A percentile compares a stretch with the other conserved stretches of the same genome.
These are phyloP conservation scores for Penicillium bovifimosum DNA, from an alignment of 495 filamentous ascomycete genomes.

Conservation along the genomic window DNA sequence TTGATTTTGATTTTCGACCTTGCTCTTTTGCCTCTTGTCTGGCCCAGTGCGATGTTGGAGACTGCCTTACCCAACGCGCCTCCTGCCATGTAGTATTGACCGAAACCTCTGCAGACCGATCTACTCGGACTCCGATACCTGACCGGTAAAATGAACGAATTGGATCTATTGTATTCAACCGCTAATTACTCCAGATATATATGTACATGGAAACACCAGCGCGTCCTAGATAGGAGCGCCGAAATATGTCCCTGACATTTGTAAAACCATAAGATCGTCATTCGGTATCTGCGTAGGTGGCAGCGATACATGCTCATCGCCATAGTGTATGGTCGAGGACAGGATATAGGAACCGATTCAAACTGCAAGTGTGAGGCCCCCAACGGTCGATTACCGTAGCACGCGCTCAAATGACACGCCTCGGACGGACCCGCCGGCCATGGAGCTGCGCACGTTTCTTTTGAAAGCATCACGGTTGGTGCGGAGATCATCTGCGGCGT, in stretches of 20 bases:
- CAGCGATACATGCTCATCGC: slow-evolving; percentile 9
- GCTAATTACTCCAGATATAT: slow-evolving; percentile 28
- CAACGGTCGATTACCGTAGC: slow-evolving; percentile 30
- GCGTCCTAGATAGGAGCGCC: slow-evolving; percentile 1
- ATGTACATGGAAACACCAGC: slow-evolving; percentile 22
- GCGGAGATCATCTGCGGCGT: slow-evolving; percentile 89
- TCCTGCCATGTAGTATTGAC: neutral
- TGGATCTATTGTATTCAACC: slow-evolving; percentile 22
- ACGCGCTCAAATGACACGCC: slow-evolving; percentile 72
- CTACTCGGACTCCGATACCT: neutral
- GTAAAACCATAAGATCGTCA: slow-evolving; percentile 16
- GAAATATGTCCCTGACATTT: slow-evolving; percentile 3
- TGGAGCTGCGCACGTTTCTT: slow-evolving; percentile 76
- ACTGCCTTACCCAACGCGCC: neutral
- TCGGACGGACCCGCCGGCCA: slow-evolving; percentile 76
- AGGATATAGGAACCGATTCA: neutral
- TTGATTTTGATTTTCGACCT: slow-evolving; percentile 15
- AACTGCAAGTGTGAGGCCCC: neutral
- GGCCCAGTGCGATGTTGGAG: neutral
- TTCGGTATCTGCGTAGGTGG: slow-evolving; percentile 14
- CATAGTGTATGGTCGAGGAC: neutral
- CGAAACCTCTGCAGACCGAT: neutral
- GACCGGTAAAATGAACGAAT: neutral
- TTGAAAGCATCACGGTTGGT: slow-evolving; percentile 80
- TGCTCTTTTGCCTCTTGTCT: neutral